A percentile compares a stretch with the other conserved stretches of the same genome.
Conservation (phyloP, 1,284 basidiomycete species). For the Cryptococcus wingfieldii region DNA sequence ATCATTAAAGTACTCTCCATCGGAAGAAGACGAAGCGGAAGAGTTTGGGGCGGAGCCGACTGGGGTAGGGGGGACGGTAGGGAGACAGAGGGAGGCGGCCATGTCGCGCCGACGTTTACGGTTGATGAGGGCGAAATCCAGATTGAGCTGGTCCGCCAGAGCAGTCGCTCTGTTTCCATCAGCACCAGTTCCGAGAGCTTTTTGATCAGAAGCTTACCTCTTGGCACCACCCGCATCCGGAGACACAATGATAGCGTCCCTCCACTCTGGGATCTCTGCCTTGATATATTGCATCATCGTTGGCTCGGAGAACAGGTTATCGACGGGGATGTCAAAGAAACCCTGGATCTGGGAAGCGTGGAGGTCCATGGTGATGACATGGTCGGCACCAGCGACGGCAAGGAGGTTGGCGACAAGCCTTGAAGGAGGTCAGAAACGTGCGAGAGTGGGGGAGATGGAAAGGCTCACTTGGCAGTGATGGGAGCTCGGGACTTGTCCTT, state of each 20-base stretch:
- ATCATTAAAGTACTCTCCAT: slow-evolving; percentile 12
- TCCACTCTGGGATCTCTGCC: slow-evolving; percentile 77
- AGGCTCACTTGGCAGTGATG: slow-evolving; percentile 79
- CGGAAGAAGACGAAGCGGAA: slow-evolving; percentile 7
- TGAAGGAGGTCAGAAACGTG: slow-evolving; percentile 1
- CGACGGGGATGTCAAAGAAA: slow-evolving; percentile 98
- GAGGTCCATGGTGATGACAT: slow-evolving; percentile 98
- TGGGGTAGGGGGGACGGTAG: slow-evolving; percentile 47
- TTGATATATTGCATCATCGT: slow-evolving; percentile 88
- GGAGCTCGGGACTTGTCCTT: slow-evolving; percentile 96
- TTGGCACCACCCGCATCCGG: slow-evolving; percentile 98
- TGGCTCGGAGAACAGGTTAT: slow-evolving; percentile 89
- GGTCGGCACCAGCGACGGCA: slow-evolving; percentile 92
- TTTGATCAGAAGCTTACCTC: slow-evolving; percentile 58
- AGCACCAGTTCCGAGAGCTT: neutral
- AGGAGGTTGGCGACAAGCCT: slow-evolving; percentile 89
- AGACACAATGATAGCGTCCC: slow-evolving; percentile 86
- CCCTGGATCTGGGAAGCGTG: slow-evolving; percentile 99
- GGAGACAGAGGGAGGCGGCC: slow-evolving; percentile 24
- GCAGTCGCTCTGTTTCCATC: slow-evolving; percentile 67
- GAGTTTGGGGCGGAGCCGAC: slow-evolving; percentile 39
- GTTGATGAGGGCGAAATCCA: slow-evolving; percentile 97
- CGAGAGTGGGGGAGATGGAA: neutral
- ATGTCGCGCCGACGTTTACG: slow-evolving; percentile 67
- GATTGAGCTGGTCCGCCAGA: slow-evolving; percentile 89